These are phyloP conservation scores for Cylindrodendrum hubeiense DNA, from an alignment of 2,329 filamentous ascomycete genomes.

Conservation along the genomic window DNA sequence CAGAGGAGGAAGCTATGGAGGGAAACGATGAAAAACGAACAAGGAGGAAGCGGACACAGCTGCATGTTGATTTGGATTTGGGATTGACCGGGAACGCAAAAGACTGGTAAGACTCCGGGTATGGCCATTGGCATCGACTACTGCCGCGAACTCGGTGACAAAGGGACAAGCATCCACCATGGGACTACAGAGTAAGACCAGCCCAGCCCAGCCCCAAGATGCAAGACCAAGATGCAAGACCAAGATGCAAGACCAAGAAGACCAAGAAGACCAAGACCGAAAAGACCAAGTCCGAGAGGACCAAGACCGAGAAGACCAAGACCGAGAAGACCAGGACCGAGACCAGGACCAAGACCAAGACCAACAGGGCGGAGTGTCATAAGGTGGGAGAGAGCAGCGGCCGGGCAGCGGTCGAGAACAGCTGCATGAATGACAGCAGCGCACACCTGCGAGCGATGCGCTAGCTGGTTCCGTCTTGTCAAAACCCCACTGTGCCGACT, in stretches of 20 bases:
- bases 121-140: background rate
- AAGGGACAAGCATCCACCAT: background rate
- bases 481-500: background rate
- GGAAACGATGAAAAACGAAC: background rate
- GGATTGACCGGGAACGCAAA: background rate
- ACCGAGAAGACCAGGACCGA: too few species aligned
- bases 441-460: conserved; percentile 4
- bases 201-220: background rate
- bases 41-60: background rate
- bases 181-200: background rate
- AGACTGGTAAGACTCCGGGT: background rate
- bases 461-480: conserved; percentile 28
- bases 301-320: too few species aligned
- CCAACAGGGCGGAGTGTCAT: background rate
- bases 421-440: conserved; percentile 27
- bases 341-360: background rate
- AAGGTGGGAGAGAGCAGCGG: background rate
- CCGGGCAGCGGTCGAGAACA: conserved; percentile 6
- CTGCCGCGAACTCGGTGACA: background rate
- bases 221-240: too few species aligned
- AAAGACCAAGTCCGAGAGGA: too few species aligned
- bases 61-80: background rate
- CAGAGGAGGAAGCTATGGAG: background rate
- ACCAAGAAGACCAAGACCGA: too few species aligned
- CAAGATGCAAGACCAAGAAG: background rate